A percentile compares a stretch with the other conserved stretches of the same genome.
phyloP scores from a whole-genome alignment of 1,139 yeast species.

The Magnusiomyces tetraspermus region DNA sequence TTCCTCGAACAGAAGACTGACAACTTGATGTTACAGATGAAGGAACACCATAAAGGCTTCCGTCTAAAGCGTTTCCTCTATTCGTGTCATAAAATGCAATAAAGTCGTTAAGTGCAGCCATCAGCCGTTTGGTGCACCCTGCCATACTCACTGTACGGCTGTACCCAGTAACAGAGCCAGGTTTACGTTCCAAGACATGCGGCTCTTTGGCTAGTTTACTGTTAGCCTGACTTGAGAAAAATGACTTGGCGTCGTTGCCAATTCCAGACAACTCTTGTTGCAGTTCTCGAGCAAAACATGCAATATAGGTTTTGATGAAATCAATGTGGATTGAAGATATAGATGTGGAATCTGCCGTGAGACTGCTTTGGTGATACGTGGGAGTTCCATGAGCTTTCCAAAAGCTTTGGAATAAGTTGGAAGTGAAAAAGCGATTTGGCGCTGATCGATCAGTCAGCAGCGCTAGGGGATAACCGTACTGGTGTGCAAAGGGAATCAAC shows the following conservation, averaged over 20 bases:
- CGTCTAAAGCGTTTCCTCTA: neutral
- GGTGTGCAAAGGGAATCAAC: slow-evolving; percentile 3
- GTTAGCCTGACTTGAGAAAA: neutral
- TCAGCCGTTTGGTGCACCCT: neutral
- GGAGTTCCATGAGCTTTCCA: slow-evolving; percentile 4
- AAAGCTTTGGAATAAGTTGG: slow-evolving; percentile 1
- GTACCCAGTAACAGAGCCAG: slow-evolving; percentile 1
- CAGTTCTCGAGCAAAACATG: slow-evolving; percentile 3
- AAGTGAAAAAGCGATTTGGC: neutral
- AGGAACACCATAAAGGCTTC: neutral
- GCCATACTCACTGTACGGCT: neutral
- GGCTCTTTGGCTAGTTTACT: neutral
- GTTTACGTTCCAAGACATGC: neutral
- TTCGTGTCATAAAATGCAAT: slow-evolving; percentile 3
- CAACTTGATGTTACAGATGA: neutral
- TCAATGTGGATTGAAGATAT: neutral
- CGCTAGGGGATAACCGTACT: slow-evolving; percentile 2
- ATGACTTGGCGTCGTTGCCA: neutral
- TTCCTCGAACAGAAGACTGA: neutral
- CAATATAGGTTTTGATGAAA: slow-evolving; percentile 1
- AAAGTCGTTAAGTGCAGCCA: slow-evolving; percentile 2
- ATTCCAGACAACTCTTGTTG: neutral
- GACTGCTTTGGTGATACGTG: neutral
- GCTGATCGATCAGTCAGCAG: slow-evolving; percentile 1
- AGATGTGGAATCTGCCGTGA: neutral